Evolutionary conservation across 2,329 filamentous ascomycete species (phyloP).

Genomic region (Tolypocladium tundrense): DNA sequence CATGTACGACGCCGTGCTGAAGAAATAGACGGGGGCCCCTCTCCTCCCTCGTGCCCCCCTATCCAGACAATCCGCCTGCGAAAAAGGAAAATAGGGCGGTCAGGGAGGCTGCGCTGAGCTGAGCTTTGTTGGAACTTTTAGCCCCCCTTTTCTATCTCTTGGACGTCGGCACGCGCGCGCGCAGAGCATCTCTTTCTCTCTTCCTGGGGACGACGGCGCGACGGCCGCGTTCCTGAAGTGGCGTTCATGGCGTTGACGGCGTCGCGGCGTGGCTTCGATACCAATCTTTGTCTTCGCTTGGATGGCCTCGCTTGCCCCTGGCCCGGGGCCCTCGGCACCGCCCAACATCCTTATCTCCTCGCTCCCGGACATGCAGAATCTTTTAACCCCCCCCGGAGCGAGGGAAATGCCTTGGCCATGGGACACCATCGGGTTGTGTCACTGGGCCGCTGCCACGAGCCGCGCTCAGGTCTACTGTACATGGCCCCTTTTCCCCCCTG

Average conservation of each 20-base stretch:
- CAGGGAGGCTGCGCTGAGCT: not conserved
- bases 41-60: not conserved
- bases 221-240: conserved; percentile 7
- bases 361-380: not conserved
- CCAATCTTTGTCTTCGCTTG: conserved; percentile 9
- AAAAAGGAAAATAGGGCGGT: not conserved
- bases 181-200: not conserved
- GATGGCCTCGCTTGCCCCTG: not conserved
- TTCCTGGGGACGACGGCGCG: conserved; percentile 1
- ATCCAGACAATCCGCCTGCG: not conserved
- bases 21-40: conserved; percentile 34
- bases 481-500: not conserved
- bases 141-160: not conserved
- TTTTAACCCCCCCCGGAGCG: not conserved
- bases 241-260: conserved; percentile 20
- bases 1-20: conserved; percentile 69
- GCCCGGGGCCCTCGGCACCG: not conserved
- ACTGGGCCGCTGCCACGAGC: not conserved
- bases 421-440: not conserved
- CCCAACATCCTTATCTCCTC: not conserved
- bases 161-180: not conserved
- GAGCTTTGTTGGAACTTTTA: not conserved
- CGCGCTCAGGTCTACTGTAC: not conserved
- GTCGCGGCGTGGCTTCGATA: conserved; percentile 19
- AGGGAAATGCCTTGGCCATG: not conserved